These are phyloP conservation scores for Actinomortierella ambigua DNA, from an alignment of 371 early-diverging fungal genomes.

Conservation along the genomic window DNA sequence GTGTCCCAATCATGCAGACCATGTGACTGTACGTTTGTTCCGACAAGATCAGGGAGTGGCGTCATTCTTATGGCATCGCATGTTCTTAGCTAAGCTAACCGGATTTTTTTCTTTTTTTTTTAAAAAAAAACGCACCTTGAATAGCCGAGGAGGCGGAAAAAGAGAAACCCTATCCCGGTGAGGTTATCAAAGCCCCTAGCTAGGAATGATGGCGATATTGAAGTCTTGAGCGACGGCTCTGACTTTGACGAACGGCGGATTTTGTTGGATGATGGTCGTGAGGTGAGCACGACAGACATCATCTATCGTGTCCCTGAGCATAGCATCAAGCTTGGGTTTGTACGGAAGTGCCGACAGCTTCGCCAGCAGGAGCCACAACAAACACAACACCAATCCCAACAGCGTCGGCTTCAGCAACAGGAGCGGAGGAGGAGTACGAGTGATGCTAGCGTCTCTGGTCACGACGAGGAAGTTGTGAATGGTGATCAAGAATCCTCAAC, in stretches of 20 bases:
- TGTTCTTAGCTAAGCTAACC: too few relatives aligned
- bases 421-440: not conserved
- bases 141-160: slow-evolving; percentile 5
- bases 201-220: slow-evolving; percentile 45
- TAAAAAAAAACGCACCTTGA: not conserved
- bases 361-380: not conserved
- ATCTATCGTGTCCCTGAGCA: slow-evolving; percentile 53
- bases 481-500: too few relatives aligned
- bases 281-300: slow-evolving; percentile 32
- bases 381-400: too few relatives aligned
- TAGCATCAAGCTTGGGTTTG: slow-evolving; percentile 52
- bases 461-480: not conserved
- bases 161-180: slow-evolving; percentile 13
- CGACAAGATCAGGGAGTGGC: not conserved
- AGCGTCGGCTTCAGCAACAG: not conserved
- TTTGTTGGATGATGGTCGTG: slow-evolving; percentile 9
- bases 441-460: not conserved
- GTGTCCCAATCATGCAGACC: slow-evolving; percentile 86
- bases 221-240: slow-evolving; percentile 30
- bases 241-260: slow-evolving; percentile 5
- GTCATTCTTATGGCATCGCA: not conserved
- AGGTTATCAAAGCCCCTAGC: slow-evolving; percentile 7
- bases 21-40: slow-evolving; percentile 46
- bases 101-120: not conserved
- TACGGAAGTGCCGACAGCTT: slow-evolving; percentile 34